phyloP scores from a whole-genome alignment of 768 basidiomycete genomes.

The Floccularia luteovirens region DNA sequence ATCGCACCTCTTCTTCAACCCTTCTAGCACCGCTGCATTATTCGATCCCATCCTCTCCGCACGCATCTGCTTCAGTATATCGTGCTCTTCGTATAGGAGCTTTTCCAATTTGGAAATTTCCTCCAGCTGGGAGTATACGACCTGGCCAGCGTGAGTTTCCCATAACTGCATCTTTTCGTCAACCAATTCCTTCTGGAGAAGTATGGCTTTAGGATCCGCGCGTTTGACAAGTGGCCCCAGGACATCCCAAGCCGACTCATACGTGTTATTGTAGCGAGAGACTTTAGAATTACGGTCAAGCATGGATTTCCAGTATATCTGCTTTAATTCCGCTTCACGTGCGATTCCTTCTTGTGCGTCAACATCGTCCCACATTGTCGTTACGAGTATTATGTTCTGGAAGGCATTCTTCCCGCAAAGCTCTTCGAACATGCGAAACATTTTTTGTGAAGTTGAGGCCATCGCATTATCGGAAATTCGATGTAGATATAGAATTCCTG shows the following conservation, averaged over 20 bases:
- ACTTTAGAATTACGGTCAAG: constrained; percentile 28
- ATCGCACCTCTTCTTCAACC: no score
- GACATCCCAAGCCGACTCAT: constrained; percentile 26
- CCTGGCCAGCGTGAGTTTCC: constrained; percentile 6
- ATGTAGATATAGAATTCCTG: constrained; percentile 38
- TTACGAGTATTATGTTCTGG: constrained; percentile 36
- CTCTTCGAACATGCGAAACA: constrained; percentile 37
- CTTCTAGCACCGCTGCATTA: no score
- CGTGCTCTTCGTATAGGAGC: no score
- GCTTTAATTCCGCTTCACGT: constrained; percentile 31
- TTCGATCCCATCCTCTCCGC: no score
- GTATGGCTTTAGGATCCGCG: constrained; percentile 6
- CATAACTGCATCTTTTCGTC: constrained; percentile 11
- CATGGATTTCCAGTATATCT: constrained; percentile 35
- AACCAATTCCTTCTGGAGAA: constrained; percentile 17
- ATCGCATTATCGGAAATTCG: constrained; percentile 31
- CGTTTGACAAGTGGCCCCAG: constrained; percentile 20
- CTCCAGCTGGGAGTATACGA: constrained; percentile 5
- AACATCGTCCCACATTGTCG: constrained; percentile 39
- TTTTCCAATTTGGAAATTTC: no score
- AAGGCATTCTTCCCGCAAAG: constrained; percentile 38
- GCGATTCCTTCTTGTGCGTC: constrained; percentile 19
- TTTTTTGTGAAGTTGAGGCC: constrained; percentile 31
- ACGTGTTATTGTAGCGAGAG: constrained; percentile 24
- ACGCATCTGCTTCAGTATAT: no score